phyloP scores from a whole-genome alignment of 768 basidiomycete genomes.

The Ramaria sp. region DNA sequence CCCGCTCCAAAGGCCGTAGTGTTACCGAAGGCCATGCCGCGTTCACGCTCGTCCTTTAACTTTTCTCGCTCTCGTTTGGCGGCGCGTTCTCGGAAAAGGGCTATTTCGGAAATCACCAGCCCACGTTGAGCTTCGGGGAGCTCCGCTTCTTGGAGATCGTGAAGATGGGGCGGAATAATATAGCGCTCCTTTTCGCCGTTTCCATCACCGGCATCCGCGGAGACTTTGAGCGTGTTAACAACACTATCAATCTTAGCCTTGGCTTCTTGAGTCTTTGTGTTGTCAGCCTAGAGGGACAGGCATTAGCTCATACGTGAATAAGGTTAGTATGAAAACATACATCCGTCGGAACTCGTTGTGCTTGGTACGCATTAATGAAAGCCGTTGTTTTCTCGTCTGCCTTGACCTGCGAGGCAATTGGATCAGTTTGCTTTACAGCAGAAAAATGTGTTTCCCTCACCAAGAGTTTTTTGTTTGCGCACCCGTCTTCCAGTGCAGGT shows the following conservation, averaged over 20 bases:
- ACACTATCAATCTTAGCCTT: conserved; percentile 54
- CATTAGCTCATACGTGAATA: background rate
- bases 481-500: conserved; percentile 49
- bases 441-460: conserved; percentile 39
- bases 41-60: conserved; percentile 44
- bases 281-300: conserved; percentile 47
- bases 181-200: conserved; percentile 81
- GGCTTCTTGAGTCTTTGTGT: conserved; percentile 49
- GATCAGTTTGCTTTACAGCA: conserved; percentile 2
- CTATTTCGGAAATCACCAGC: conserved; percentile 92
- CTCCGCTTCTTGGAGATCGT: conserved; percentile 93
- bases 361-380: conserved; percentile 78
- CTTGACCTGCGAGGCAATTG: conserved; percentile 55
- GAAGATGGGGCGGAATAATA: conserved; percentile 90
- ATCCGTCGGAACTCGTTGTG: conserved; percentile 70
- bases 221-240: conserved; percentile 59
- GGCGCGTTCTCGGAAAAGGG: conserved; percentile 88
- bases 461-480: conserved; percentile 52
- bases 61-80: conserved; percentile 89
- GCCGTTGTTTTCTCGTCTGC: conserved; percentile 91
- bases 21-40: conserved; percentile 7
- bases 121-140: conserved; percentile 89
- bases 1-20: conserved; percentile 17
- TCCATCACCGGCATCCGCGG: conserved; percentile 62
- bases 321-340: conserved; percentile 34